Evolutionary conservation across 1,284 basidiomycete species (phyloP), one percentile per base, ranked within the genome.

Genomic region (Trametes sp.): DNA sequence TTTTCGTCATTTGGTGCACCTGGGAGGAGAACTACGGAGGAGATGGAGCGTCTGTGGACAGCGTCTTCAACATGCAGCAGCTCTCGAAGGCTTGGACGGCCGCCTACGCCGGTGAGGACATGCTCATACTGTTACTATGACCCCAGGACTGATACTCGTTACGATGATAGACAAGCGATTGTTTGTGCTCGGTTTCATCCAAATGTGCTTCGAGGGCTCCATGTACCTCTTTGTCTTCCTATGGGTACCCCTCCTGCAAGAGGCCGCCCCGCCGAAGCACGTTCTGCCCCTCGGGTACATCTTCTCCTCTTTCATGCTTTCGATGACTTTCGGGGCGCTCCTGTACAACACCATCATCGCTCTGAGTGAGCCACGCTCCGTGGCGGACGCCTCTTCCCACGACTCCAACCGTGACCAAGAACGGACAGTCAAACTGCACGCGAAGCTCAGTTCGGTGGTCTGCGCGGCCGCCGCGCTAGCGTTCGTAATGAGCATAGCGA

Each of bases 211-310:
- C 71, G 90, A 92, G 70, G 90, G 90, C 1, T 90, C 88, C 7
- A 90, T 92, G 89, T 92, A 92, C 74, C 83, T 92, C 61, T 92
- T 92, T 75, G 90, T 92, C 67, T 92, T 92, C 77, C 80, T 89
- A 64, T 92, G 90, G 90, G 90, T 92, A 0, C 89, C 90, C 0
- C 81, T 86, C 1, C 77, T 92, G 10, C 88, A 92, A 75, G 87
- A 90, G 71, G 77, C 77, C n/a, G 80, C 85, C 9, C 16, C 29
- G 9, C 29, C 50, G 23, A 36, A n/a, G 35, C 70, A 75, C 3
- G 62, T 75, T 7, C 84, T 90, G 13, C 90, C 89, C 0, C 79
- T 92, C 3, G 90, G 90, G 2, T 88, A 88, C 75, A 90, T 92
- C 65, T 92, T 92, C 74, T 89, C 89, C 24, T 81, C 85, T 5